Evolutionary conservation across 768 basidiomycete genomes (phyloP).

Genomic region (Amylocystis lapponica): DNA sequence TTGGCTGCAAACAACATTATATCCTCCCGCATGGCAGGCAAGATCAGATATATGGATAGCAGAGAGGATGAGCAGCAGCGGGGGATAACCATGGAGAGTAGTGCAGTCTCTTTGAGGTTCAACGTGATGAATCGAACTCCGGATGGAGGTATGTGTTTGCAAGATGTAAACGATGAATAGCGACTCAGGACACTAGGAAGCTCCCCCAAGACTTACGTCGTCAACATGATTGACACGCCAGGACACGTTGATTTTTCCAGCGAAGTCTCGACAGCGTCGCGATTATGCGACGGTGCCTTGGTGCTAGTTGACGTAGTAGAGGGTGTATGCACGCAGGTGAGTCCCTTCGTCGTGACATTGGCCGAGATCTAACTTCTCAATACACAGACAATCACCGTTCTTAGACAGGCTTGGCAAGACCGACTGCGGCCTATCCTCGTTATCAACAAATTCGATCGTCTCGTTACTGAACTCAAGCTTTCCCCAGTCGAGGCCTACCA

Average conservation of each 20-base stretch:
- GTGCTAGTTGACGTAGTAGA: conserved; percentile 96
- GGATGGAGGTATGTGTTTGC: conserved; percentile 48
- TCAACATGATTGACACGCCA: conserved; percentile 98
- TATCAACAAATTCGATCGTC: conserved; percentile 94
- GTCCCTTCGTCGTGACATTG: background rate
- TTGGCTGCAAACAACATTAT: conserved; percentile 98
- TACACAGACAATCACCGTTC: conserved; percentile 83
- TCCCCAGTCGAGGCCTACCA: conserved; percentile 90
- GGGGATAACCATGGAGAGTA: conserved; percentile 99
- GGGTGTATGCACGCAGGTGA: conserved; percentile 94
- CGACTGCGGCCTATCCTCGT: conserved; percentile 85
- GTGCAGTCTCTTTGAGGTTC: conserved; percentile 87
- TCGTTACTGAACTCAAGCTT: conserved; percentile 90
- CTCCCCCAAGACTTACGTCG: conserved; percentile 64
- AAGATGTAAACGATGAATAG: conserved; percentile 8
- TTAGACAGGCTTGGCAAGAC: conserved; percentile 93
- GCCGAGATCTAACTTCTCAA: background rate
- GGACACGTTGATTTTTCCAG: conserved; percentile 98
- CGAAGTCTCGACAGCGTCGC: conserved; percentile 92
- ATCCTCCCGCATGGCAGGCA: conserved; percentile 89
- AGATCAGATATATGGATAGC: conserved; percentile 91
- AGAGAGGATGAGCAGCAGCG: conserved; percentile 96
- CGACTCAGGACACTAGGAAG: conserved; percentile 43
- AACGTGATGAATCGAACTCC: conserved; percentile 58
- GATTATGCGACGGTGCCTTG: conserved; percentile 92